Evolutionary conservation across 345 rosid genomes (phyloP).

Genomic region (Hibiscus trionum): DNA sequence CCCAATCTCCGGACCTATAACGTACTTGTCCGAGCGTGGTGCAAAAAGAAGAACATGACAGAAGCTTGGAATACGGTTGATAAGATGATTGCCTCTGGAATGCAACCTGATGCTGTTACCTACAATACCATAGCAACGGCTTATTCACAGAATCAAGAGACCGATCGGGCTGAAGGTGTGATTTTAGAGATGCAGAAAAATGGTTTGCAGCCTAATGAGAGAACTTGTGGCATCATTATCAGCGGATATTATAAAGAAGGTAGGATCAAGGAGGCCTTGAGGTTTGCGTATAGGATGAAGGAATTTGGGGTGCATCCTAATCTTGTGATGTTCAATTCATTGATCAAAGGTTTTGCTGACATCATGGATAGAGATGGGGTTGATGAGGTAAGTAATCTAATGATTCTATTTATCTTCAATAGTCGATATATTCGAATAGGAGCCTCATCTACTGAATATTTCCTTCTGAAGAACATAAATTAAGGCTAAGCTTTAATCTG

Average conservation of each 20-base stretch:
- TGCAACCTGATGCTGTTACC: slow-evolving; percentile 48
- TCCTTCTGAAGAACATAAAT: neutral
- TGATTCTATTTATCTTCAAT: neutral
- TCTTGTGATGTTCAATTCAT: slow-evolving; percentile 45
- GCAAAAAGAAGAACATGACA: slow-evolving; percentile 40
- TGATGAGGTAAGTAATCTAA: slow-evolving; percentile 37
- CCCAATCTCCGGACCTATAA: slow-evolving; percentile 56
- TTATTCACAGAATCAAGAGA: slow-evolving; percentile 48
- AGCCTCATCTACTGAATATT: neutral
- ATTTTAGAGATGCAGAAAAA: slow-evolving; percentile 38
- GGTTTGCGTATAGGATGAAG: slow-evolving; percentile 43
- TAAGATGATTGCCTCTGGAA: slow-evolving; percentile 44
- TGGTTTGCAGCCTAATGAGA: slow-evolving; percentile 40
- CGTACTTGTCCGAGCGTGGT: slow-evolving; percentile 58
- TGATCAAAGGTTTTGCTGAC: slow-evolving; percentile 56
- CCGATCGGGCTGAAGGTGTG: slow-evolving; percentile 34
- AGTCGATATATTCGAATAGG: neutral
- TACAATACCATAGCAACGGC: slow-evolving; percentile 54
- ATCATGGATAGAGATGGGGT: slow-evolving; percentile 57
- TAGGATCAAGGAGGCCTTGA: slow-evolving; percentile 43
- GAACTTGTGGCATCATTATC: slow-evolving; percentile 49
- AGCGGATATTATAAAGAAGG: slow-evolving; percentile 57
- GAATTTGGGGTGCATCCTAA: slow-evolving; percentile 41
- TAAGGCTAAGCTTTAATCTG: slow-evolving; percentile 2
- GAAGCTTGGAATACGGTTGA: slow-evolving; percentile 53